Conservation (phyloP, 768 basidiomycete genomes). For the Trametes cubensis region DNA sequence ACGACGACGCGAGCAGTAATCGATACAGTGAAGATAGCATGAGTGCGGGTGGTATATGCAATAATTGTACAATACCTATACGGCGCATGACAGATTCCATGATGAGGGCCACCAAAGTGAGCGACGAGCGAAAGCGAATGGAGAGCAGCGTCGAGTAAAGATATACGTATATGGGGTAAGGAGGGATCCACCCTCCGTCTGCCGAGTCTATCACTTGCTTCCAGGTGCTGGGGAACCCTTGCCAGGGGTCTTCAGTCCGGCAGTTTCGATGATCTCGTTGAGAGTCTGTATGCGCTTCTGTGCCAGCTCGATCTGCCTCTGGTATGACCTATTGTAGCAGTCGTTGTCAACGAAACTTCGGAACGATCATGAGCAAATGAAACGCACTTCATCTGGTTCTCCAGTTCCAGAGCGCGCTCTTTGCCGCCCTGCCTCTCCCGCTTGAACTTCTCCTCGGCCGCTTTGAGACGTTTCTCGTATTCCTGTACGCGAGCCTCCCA, state of each 20-base stretch:
- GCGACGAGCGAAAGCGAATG: conserved; percentile 6
- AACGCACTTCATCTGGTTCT: conserved; percentile 67
- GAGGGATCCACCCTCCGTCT: not conserved
- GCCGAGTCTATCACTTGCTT: not conserved
- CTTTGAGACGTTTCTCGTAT: conserved; percentile 78
- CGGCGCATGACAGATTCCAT: conserved; percentile 1
- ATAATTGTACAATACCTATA: conserved; percentile 24
- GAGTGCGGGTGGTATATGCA: conserved; percentile 13
- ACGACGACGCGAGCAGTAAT: conserved; percentile 11
- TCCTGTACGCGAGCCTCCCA: conserved; percentile 97
- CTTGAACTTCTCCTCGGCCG: conserved; percentile 91
- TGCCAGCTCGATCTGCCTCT: conserved; percentile 52
- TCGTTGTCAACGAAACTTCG: not conserved
- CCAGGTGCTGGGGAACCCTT: conserved; percentile 10
- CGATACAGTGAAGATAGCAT: conserved; percentile 17
- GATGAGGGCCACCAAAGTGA: not conserved
- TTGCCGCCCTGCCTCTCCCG: conserved; percentile 92
- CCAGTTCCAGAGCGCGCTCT: conserved; percentile 80
- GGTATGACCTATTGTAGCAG: conserved; percentile 13
- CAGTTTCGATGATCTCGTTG: conserved; percentile 46
- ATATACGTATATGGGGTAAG: not conserved
- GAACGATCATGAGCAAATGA: not conserved
- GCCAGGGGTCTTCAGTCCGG: conserved; percentile 23
- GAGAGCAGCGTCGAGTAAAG: conserved; percentile 9
- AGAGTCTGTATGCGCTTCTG: conserved; percentile 70